These are phyloP conservation scores for Coniferiporia sulphurascens DNA, from an alignment of 1,284 basidiomycete species.

Conservation along the genomic window DNA sequence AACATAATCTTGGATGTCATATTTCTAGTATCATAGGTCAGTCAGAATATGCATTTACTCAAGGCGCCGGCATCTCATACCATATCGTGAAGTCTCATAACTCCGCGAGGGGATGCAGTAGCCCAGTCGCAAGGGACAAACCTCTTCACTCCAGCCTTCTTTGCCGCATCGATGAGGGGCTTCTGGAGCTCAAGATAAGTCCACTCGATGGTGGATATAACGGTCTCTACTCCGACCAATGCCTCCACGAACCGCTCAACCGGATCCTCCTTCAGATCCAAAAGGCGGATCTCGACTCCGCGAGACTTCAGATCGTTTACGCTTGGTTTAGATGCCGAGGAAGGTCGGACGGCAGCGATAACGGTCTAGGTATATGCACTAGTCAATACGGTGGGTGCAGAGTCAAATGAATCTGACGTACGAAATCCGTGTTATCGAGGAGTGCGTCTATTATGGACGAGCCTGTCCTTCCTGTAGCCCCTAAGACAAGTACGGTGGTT, in stretches of 20 bases:
- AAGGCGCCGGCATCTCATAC: neutral
- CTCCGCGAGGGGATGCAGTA: constrained; percentile 10
- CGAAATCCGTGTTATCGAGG: neutral
- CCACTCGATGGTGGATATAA: constrained; percentile 9
- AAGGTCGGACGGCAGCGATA: constrained; percentile 14
- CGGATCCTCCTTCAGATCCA: constrained; percentile 1
- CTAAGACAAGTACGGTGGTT: neutral
- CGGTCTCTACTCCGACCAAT: constrained; percentile 5
- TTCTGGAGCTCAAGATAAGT: constrained; percentile 1
- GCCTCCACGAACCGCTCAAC: constrained; percentile 1
- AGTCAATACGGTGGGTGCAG: neutral
- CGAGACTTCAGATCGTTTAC: constrained; percentile 1
- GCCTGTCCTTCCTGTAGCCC: neutral
- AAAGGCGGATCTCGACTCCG: constrained; percentile 12
- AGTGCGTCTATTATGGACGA: neutral
- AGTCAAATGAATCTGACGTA: neutral
- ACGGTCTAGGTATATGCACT: neutral
- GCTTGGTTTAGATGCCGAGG: constrained; percentile 9
- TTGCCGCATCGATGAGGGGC: constrained; percentile 12
- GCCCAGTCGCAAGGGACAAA: constrained; percentile 19
- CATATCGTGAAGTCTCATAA: constrained; percentile 1
- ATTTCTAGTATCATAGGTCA: constrained; percentile 14
- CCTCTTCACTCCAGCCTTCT: constrained; percentile 15
- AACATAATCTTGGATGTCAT: constrained; percentile 5
- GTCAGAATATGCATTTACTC: neutral